Evolutionary conservation across 2,329 filamentous ascomycete genomes (phyloP), one percentile per base, ranked within the genome.

Genomic region (Cladosporium phlei): DNA sequence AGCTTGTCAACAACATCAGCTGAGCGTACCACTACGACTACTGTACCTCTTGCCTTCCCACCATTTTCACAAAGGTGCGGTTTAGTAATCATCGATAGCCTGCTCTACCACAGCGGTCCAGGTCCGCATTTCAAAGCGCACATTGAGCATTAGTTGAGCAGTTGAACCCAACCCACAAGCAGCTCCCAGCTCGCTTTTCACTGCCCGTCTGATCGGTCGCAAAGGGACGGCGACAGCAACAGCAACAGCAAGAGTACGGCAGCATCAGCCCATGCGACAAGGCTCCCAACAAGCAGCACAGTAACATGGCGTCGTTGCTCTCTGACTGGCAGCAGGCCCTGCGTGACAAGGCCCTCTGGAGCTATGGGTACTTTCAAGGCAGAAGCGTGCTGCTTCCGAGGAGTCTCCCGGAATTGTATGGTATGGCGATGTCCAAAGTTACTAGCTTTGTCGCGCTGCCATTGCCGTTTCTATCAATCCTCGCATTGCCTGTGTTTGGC

Each of bases 401-500:
- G 25, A 53, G 49, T 29, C 49, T 58, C n/a, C 46, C 56, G 20
- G 55, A 53, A 12, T 30, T 60, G 11, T 62, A 56, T 12, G 58
- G 55, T 19, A 40, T 47, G 2, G 17, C 56, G 5, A 43, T 63
- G 12, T 56, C 57, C 12, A 60, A 61, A 38, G 42, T 54, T 11
- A 59, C 61, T 4, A 59, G 55, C 38, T 32, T 65, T 2, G 28
- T 62, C 17, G 50, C 62, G 2, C 48, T 65, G 4, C 64, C 64
- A 6, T 58, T 73, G 30, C 71, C 71, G 2, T 53, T 74, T 14
- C 62, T 71, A n/a, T 70, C 86, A 19, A 71, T 90, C 38, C 71
- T 90, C 48, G 86, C 85, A 2, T 74, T 91, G 28, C 86, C 86
- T 1, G 76, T 88, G 53, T 68, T 87, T 30, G 85, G 83, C 21